Evolutionary conservation across 2,329 filamentous ascomycete genomes (phyloP).

Genomic region (Trichoderma arundinaceum): DNA sequence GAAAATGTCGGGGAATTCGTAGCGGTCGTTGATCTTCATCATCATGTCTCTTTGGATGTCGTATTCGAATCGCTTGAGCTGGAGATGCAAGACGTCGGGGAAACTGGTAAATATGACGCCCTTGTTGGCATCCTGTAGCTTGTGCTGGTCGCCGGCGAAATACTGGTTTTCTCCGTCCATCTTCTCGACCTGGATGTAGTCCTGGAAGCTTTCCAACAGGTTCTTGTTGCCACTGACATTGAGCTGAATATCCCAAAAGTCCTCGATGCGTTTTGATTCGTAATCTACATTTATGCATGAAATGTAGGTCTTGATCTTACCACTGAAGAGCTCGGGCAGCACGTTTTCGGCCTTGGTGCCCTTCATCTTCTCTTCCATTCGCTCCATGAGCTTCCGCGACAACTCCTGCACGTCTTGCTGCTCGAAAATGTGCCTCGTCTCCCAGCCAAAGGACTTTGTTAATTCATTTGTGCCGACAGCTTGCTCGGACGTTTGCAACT

Average conservation of each 20-base stretch:
- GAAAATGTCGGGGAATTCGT: conserved; percentile 84
- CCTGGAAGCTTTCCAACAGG: conserved; percentile 90
- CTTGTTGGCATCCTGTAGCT: conserved; percentile 95
- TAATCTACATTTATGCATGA: conserved; percentile 98
- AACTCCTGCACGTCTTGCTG: conserved; percentile 98
- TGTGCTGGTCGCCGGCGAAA: conserved; percentile 85
- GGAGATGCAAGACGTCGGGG: conserved; percentile 89
- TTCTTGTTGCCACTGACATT: conserved; percentile 95
- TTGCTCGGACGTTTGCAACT: conserved; percentile 81
- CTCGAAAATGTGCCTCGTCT: conserved; percentile 96
- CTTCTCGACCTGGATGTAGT: conserved; percentile 96
- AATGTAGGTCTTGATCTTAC: conserved; percentile 98
- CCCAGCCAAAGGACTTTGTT: conserved; percentile 97
- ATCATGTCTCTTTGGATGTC: conserved; percentile 95
- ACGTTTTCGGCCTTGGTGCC: conserved; percentile 90
- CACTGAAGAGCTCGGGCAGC: conserved; percentile 88
- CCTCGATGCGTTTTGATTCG: conserved; percentile 92
- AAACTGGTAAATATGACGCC: conserved; percentile 97
- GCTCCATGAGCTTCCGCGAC: conserved; percentile 95
- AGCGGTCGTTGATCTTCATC: conserved; percentile 97
- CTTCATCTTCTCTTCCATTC: conserved; percentile 98
- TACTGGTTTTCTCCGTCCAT: conserved; percentile 99
- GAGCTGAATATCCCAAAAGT: conserved; percentile 98
- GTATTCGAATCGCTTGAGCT: conserved; percentile 97
- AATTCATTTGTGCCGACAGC: conserved; percentile 92